Percentiles rank a stretch among this genome's conserved stretches.
These are phyloP conservation scores for Mycena epipterygia DNA, from an alignment of 768 basidiomycete species.

Conservation along the genomic window DNA sequence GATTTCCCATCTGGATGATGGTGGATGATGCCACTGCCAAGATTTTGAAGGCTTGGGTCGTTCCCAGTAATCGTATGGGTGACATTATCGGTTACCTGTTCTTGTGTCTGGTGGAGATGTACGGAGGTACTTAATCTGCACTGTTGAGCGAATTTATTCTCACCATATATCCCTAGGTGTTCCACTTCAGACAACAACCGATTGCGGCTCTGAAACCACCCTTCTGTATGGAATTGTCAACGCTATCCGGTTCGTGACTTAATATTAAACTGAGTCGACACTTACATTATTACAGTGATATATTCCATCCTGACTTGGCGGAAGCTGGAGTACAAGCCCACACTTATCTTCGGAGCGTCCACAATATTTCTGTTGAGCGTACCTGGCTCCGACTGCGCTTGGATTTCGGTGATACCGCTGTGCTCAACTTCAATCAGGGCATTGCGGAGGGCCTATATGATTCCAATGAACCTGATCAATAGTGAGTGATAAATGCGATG, in stretches of 20 bases:
- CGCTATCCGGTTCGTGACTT: constrained; percentile 45
- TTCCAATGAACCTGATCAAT: neutral
- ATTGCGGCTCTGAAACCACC: constrained; percentile 54
- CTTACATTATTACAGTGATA: constrained; percentile 29
- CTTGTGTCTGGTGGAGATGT: constrained; percentile 45
- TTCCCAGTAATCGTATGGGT: constrained; percentile 52
- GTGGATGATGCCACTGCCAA: constrained; percentile 48
- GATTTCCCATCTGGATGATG: constrained; percentile 54
- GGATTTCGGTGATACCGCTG: constrained; percentile 46
- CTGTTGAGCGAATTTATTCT: neutral
- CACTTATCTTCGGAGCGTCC: constrained; percentile 42
- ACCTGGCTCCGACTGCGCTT: constrained; percentile 45
- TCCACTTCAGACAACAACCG: constrained; percentile 50
- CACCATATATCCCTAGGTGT: constrained; percentile 40
- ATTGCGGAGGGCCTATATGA: neutral
- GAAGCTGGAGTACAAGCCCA: constrained; percentile 43
- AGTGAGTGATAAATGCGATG: constrained; percentile 1
- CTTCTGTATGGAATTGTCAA: constrained; percentile 46
- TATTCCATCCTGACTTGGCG: constrained; percentile 35
- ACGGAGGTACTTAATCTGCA: constrained; percentile 40
- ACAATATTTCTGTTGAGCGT: constrained; percentile 49
- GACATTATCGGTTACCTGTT: constrained; percentile 48
- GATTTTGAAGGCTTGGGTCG: constrained; percentile 52
- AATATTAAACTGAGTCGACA: neutral
- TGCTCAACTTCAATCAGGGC: constrained; percentile 1